Evolutionary conservation across 371 early-diverging fungal species (phyloP).

Genomic region (Catenaria anguillulae): DNA sequence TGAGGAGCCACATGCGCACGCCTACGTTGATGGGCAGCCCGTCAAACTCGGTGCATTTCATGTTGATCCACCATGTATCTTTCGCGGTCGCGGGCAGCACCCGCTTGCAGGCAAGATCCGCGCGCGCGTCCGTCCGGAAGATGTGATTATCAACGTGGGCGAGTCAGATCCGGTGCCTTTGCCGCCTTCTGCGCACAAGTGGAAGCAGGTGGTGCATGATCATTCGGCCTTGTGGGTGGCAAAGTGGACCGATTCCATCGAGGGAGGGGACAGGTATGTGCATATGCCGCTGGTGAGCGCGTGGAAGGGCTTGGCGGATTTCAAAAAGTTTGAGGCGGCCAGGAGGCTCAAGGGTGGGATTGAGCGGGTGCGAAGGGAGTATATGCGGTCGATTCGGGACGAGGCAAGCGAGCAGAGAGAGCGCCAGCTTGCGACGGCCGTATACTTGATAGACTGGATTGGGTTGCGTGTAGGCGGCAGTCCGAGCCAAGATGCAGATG

Average conservation of each 20-base stretch:
- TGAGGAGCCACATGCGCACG: constrained; percentile 61
- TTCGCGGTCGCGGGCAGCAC: constrained; percentile 92
- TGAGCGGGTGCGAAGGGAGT: constrained; percentile 54
- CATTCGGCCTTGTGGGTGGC: constrained; percentile 92
- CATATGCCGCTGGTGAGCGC: constrained; percentile 79
- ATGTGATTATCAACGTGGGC: constrained; percentile 84
- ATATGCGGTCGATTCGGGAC: constrained; percentile 58
- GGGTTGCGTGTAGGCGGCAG: constrained; percentile 96
- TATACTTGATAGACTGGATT: constrained; percentile 86
- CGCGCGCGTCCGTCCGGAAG: constrained; percentile 75
- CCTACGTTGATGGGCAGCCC: constrained; percentile 70
- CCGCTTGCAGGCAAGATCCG: constrained; percentile 87
- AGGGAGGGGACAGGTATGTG: constrained; percentile 81
- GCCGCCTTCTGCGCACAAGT: constrained; percentile 78
- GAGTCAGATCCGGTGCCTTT: constrained; percentile 58
- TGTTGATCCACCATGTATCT: constrained; percentile 91
- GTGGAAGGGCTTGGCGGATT: constrained; percentile 88
- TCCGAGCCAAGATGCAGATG: constrained; percentile 92
- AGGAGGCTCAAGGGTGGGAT: constrained; percentile 71
- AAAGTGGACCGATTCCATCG: constrained; percentile 93
- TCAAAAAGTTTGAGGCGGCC: constrained; percentile 92
- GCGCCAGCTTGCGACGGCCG: constrained; percentile 87
- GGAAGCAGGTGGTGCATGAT: constrained; percentile 78
- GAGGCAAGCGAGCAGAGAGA: constrained; percentile 51
- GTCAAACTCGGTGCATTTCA: constrained; percentile 94